phyloP scores from a whole-genome alignment of 164 flowering plant genomes.

The Buxus sempervirens region DNA sequence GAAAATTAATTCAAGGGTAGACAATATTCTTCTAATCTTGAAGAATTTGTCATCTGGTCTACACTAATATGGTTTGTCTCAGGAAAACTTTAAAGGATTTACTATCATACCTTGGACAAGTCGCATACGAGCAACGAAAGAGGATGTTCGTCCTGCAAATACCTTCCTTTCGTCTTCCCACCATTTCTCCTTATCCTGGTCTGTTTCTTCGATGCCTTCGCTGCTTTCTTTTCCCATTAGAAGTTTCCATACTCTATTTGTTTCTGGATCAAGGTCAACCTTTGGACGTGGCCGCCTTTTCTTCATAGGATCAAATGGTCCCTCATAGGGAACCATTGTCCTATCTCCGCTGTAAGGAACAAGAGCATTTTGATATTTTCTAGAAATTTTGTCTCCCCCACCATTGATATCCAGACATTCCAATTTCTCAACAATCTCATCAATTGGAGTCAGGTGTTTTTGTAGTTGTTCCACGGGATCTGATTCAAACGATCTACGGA shows the following conservation, averaged over 20 bases:
- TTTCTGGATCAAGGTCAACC: slow-evolving; percentile 66
- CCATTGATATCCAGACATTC: slow-evolving; percentile 38
- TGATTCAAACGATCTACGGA: slow-evolving; percentile 23
- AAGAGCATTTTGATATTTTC: slow-evolving; percentile 36
- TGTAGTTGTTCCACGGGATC: slow-evolving; percentile 25
- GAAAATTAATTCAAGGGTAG: background rate
- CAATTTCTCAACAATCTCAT: slow-evolving; percentile 36
- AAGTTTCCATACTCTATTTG: slow-evolving; percentile 61
- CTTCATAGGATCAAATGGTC: slow-evolving; percentile 33
- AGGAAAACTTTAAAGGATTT: background rate
- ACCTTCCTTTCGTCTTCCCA: slow-evolving; percentile 45
- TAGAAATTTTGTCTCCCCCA: slow-evolving; percentile 10
- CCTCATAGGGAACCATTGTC: slow-evolving; percentile 44
- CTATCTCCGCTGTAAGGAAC: slow-evolving; percentile 52
- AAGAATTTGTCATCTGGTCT: too few species aligned
- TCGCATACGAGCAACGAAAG: slow-evolving; percentile 62
- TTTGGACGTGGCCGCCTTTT: slow-evolving; percentile 55
- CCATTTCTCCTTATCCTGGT: slow-evolving; percentile 42
- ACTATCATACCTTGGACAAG: slow-evolving; percentile 50
- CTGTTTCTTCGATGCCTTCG: slow-evolving; percentile 32
- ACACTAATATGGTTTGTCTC: background rate
- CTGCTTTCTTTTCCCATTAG: slow-evolving; percentile 54
- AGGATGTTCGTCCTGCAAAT: slow-evolving; percentile 36
- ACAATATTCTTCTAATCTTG: background rate
- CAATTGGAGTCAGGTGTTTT: slow-evolving; percentile 27